Conservation (phyloP, 2,329 filamentous ascomycete genomes). For the Ciborinia camelliae region DNA sequence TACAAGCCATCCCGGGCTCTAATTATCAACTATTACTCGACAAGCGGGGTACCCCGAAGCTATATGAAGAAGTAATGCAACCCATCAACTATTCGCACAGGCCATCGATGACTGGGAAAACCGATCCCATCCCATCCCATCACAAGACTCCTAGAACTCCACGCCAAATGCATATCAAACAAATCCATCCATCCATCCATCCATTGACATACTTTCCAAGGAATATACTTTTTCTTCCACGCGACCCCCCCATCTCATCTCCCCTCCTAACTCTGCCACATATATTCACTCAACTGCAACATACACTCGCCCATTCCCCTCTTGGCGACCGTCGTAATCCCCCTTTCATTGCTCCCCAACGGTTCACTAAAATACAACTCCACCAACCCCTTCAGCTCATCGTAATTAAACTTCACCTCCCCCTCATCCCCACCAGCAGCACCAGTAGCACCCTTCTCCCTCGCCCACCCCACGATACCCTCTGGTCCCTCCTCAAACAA, state of each 20-base stretch:
- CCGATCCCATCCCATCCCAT: not conserved
- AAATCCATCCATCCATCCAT: not conserved
- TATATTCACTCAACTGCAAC: slow-evolving; percentile 66
- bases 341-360: slow-evolving; percentile 62
- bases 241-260: too few relatives aligned
- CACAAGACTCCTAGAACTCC: not conserved
- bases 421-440: slow-evolving; percentile 34
- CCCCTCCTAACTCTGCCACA: slow-evolving; percentile 53
- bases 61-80: not conserved
- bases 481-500: slow-evolving; percentile 65
- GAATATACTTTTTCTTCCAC: too few relatives aligned
- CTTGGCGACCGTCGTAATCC: slow-evolving; percentile 63
- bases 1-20: too few relatives aligned
- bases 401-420: slow-evolving; percentile 54
- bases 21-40: too few relatives aligned
- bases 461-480: slow-evolving; percentile 60
- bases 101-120: too few relatives aligned
- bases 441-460: slow-evolving; percentile 30
- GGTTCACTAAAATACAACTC: slow-evolving; percentile 68
- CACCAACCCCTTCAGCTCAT: slow-evolving; percentile 62
- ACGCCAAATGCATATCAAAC: slow-evolving; percentile 11
- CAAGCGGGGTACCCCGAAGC: not conserved
- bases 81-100: not conserved
- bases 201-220: not conserved
- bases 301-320: slow-evolving; percentile 68